A percentile compares a stretch with the other conserved stretches of the same genome.
phyloP scores from a whole-genome alignment of 148 eudicot genomes.

The Oxyria digyna region DNA sequence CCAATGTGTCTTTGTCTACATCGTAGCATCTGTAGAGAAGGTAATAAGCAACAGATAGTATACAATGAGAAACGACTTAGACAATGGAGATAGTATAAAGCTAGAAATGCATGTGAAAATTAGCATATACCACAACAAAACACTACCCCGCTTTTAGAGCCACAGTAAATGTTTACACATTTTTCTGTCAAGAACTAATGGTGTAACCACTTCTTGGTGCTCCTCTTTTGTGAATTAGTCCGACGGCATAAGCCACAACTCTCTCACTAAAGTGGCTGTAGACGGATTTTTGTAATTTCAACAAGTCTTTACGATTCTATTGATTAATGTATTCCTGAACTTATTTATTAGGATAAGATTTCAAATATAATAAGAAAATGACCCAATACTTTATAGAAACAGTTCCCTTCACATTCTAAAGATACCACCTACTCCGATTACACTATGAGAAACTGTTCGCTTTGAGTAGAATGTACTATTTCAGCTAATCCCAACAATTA shows the following conservation, averaged over 20 bases:
- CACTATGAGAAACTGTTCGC: background rate
- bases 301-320: background rate
- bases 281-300: background rate
- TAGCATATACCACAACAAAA: background rate
- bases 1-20: slow-evolving; percentile 64
- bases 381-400: background rate
- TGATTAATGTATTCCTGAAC: background rate
- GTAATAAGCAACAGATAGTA: background rate
- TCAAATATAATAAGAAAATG: background rate
- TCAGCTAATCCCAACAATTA: background rate
- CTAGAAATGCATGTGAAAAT: background rate
- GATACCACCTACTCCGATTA: background rate
- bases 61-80: background rate
- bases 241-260: too few species aligned
- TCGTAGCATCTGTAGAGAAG: slow-evolving; percentile 65
- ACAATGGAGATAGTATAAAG: background rate
- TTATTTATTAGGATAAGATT: background rate
- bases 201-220: background rate
- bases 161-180: background rate
- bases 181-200: background rate
- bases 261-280: too few species aligned
- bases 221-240: background rate
- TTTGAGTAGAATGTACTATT: background rate
- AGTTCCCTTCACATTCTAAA: background rate
- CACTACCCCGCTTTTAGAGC: background rate